These are phyloP conservation scores for Spergularia bocconei DNA, from an alignment of 148 eudicot genomes.

Conservation along the genomic window DNA sequence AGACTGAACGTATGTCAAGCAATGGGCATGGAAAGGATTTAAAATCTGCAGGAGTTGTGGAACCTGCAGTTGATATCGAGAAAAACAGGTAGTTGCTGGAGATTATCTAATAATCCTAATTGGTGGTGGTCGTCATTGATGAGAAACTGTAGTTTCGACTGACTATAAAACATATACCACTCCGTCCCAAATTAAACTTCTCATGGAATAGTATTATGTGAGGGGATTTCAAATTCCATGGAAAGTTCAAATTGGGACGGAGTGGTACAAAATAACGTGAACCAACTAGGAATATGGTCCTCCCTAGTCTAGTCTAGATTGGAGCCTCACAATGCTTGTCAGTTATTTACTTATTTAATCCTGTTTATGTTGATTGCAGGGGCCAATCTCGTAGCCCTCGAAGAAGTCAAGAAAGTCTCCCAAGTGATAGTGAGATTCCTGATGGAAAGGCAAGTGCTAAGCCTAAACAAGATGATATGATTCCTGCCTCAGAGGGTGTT, in stretches of 20 bases:
- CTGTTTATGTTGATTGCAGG: constrained; percentile 19
- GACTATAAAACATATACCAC: background rate
- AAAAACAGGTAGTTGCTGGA: constrained; percentile 53
- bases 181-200: too few relatives aligned
- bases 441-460: constrained; percentile 31
- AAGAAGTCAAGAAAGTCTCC: constrained; percentile 32
- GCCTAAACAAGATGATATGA: constrained; percentile 10
- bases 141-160: constrained; percentile 4
- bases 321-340: background rate
- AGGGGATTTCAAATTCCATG: too few relatives aligned
- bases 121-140: background rate
- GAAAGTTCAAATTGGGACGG: too few relatives aligned
- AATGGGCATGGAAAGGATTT: constrained; percentile 39
- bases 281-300: background rate
- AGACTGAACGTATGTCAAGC: constrained; percentile 27
- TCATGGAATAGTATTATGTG: too few relatives aligned
- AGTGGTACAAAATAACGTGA: background rate
- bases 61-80: constrained; percentile 34
- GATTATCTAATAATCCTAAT: constrained; percentile 1
- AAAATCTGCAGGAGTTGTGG: constrained; percentile 31
- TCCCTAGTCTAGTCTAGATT: background rate
- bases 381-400: constrained; percentile 38
- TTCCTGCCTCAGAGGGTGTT: constrained; percentile 29
- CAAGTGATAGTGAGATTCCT: constrained; percentile 45
- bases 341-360: background rate